These are phyloP conservation scores for Monosporascus sp. DNA, from an alignment of 2,329 filamentous ascomycete species.

Conservation along the genomic window DNA sequence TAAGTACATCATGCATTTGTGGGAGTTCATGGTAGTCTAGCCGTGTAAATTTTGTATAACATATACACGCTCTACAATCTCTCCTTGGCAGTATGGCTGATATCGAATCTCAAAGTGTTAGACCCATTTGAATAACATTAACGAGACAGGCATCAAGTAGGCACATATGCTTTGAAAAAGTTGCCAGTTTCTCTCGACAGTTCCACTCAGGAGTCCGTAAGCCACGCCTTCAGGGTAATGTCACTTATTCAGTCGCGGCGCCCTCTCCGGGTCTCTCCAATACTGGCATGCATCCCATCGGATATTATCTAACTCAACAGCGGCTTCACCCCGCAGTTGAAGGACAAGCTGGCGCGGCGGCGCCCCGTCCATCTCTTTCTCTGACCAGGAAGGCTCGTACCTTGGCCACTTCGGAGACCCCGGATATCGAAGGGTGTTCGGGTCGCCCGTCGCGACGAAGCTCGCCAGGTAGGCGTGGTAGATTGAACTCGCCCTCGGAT, in stretches of 20 bases:
- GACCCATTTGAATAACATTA: too few species aligned
- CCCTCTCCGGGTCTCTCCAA: slow-evolving; percentile 31
- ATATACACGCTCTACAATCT: too few species aligned
- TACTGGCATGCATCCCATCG: slow-evolving; percentile 27
- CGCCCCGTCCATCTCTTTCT: slow-evolving; percentile 14
- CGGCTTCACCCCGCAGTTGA: slow-evolving; percentile 21
- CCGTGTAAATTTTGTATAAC: too few species aligned
- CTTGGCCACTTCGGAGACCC: slow-evolving; percentile 20
- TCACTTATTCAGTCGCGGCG: slow-evolving; percentile 29
- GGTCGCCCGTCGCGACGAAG: slow-evolving; percentile 30
- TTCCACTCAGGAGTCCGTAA: too few species aligned
- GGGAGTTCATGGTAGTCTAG: too few species aligned
- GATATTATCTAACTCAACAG: slow-evolving; percentile 28
- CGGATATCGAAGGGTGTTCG: slow-evolving; percentile 19
- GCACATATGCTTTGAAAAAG: too few species aligned
- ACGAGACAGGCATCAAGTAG: too few species aligned
- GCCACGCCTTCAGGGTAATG: too few species aligned
- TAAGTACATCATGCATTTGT: slow-evolving; percentile 14
- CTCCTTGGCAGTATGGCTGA: too few species aligned
- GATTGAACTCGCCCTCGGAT: slow-evolving; percentile 29
- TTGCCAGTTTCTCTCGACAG: too few species aligned
- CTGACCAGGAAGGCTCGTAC: slow-evolving; percentile 16
- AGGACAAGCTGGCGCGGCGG: slow-evolving; percentile 27
- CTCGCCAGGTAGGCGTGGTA: slow-evolving; percentile 33
- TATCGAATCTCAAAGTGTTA: too few species aligned